Evolutionary conservation across 305 asterid genomes (phyloP).

Genomic region (Solanum chacoense): DNA sequence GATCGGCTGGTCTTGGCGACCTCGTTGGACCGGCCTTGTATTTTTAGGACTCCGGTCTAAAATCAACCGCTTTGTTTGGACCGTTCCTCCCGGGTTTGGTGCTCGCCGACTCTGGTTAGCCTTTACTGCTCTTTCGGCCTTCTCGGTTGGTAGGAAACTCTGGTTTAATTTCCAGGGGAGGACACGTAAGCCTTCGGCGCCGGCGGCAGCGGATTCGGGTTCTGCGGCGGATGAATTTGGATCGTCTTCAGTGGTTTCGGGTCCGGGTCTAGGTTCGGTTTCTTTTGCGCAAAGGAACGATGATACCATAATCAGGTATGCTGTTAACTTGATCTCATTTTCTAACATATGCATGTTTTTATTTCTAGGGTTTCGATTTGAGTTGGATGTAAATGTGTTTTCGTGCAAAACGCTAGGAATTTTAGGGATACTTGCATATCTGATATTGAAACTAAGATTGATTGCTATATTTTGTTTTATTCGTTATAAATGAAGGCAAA

Average conservation of each 20-base stretch:
- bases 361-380: not conserved
- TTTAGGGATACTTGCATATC: not conserved
- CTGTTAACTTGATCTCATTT: not conserved
- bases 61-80: slow-evolving; percentile 59
- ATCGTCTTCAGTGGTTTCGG: not conserved
- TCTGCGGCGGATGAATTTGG: slow-evolving; percentile 19
- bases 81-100: slow-evolving; percentile 87
- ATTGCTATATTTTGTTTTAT: not conserved
- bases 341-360: not conserved
- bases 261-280: not conserved
- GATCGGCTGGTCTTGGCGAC: slow-evolving; percentile 98
- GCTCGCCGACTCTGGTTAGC: slow-evolving; percentile 85
- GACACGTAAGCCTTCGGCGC: slow-evolving; percentile 29
- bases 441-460: not conserved
- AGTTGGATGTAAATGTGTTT: not conserved
- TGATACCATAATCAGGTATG: not conserved
- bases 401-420: not conserved
- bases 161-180: slow-evolving; percentile 50
- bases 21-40: slow-evolving; percentile 78
- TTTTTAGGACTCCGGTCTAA: slow-evolving; percentile 78
- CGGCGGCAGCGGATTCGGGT: not conserved
- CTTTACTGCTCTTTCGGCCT: slow-evolving; percentile 84
- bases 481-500: not conserved
- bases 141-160: slow-evolving; percentile 65
- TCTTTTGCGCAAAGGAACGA: not conserved